These are phyloP conservation scores for Nothopassalora personata DNA, from an alignment of 2,329 filamentous ascomycete genomes.

Conservation along the genomic window DNA sequence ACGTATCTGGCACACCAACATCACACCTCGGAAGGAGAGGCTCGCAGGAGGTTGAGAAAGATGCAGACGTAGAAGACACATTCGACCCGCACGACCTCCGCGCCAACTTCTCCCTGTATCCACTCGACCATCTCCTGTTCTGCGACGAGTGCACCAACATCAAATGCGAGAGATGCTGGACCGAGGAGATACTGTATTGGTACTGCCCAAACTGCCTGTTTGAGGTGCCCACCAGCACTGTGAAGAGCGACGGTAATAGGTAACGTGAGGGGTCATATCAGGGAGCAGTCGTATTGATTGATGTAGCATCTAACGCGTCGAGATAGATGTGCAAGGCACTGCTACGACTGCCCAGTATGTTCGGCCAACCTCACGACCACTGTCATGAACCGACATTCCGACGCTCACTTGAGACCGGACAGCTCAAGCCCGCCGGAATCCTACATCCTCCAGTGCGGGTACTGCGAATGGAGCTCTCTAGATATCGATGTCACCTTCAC, in stretches of 20 bases:
- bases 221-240: slow-evolving; percentile 87
- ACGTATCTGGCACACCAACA: slow-evolving; percentile 34
- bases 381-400: slow-evolving; percentile 54
- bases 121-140: slow-evolving; percentile 88
- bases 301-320: slow-evolving; percentile 7
- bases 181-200: slow-evolving; percentile 90
- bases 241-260: slow-evolving; percentile 91
- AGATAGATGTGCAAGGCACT: slow-evolving; percentile 69
- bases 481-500: slow-evolving; percentile 90
- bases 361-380: slow-evolving; percentile 72
- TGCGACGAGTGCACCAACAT: slow-evolving; percentile 98
- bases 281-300: neutral
- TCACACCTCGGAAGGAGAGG: slow-evolving; percentile 34
- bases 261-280: slow-evolving; percentile 40
- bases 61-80: slow-evolving; percentile 68
- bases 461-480: slow-evolving; percentile 87
- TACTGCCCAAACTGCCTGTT: slow-evolving; percentile 95
- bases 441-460: slow-evolving; percentile 78
- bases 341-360: slow-evolving; percentile 91
- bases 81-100: slow-evolving; percentile 83
- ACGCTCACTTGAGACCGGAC: slow-evolving; percentile 20
- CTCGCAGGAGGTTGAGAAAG: slow-evolving; percentile 37
- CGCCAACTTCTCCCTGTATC: slow-evolving; percentile 87
- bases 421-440: slow-evolving; percentile 17
- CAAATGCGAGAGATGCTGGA: slow-evolving; percentile 83